Conservation (phyloP, 495 filamentous ascomycete genomes). For the Penicillium fimorum region DNA sequence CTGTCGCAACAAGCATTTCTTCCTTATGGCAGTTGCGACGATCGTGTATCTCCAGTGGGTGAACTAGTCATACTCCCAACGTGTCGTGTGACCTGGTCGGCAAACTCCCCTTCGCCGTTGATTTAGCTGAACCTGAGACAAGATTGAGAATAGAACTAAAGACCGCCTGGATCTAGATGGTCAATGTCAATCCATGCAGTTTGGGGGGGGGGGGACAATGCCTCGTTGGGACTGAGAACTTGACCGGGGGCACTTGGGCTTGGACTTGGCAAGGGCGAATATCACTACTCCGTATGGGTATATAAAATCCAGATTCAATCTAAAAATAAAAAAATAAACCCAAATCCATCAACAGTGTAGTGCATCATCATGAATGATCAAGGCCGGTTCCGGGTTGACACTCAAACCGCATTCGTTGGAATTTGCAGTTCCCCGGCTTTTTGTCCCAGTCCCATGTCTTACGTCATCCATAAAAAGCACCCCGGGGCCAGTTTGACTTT, state of each 20-base stretch:
- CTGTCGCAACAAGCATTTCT: conserved; percentile 3
- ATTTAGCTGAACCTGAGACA: conserved; percentile 41
- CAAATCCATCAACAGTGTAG: background rate
- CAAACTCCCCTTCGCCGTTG: background rate
- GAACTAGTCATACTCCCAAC: conserved; percentile 4
- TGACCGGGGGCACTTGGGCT: background rate
- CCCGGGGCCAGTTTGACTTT: conserved; percentile 3
- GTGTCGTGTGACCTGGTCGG: conserved; percentile 6
- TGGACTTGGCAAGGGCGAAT: background rate
- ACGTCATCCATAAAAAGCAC: conserved; percentile 41
- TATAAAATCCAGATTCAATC: background rate
- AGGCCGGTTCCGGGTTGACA: conserved; percentile 6
- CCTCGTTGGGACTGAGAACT: background rate
- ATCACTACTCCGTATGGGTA: background rate
- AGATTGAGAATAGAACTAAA: conserved; percentile 48
- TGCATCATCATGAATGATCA: conserved; percentile 7
- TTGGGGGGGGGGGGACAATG: background rate
- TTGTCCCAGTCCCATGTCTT: conserved; percentile 35
- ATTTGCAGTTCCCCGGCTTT: conserved; percentile 22
- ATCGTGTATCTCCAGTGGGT: background rate
- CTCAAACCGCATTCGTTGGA: conserved; percentile 26
- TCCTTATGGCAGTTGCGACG: background rate
- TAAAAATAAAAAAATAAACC: background rate
- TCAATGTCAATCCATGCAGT: background rate
- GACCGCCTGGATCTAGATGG: background rate